Percentiles rank a stretch among this genome's conserved stretches.
These are phyloP conservation scores for Fusarium hostae DNA, from an alignment of 2,329 filamentous ascomycete genomes.

Conservation along the genomic window DNA sequence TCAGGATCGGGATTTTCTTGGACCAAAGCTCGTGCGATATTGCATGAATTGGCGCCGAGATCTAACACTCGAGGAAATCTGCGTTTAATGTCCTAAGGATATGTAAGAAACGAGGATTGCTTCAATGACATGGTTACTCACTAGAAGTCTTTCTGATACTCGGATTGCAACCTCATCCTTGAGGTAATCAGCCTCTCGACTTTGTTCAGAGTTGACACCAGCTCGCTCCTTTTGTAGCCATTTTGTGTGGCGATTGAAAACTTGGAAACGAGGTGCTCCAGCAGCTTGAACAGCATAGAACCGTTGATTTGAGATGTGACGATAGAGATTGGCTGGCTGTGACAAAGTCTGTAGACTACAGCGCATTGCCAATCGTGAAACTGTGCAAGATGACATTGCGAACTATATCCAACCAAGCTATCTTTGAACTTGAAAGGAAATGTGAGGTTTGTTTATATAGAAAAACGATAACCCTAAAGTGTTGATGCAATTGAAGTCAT, in stretches of 20 bases:
- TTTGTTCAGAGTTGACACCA: slow-evolving; percentile 73
- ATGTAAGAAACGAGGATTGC: slow-evolving; percentile 22
- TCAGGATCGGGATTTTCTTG: slow-evolving; percentile 73
- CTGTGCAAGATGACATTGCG: slow-evolving; percentile 49
- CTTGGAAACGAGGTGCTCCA: slow-evolving; percentile 81
- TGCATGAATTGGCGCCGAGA: slow-evolving; percentile 94
- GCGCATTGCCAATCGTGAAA: slow-evolving; percentile 42
- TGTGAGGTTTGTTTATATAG: slow-evolving; percentile 6
- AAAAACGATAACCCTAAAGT: slow-evolving; percentile 11
- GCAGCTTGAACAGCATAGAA: slow-evolving; percentile 82
- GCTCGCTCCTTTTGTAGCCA: slow-evolving; percentile 92
- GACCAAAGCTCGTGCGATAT: slow-evolving; percentile 85
- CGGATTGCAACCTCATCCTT: slow-evolving; percentile 90
- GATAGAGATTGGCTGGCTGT: slow-evolving; percentile 24
- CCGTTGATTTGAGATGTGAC: slow-evolving; percentile 52
- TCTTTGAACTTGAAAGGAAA: slow-evolving; percentile 3
- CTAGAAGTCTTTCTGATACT: slow-evolving; percentile 85
- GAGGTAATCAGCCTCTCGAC: slow-evolving; percentile 88
- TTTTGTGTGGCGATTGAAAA: slow-evolving; percentile 91
- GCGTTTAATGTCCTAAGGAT: slow-evolving; percentile 85
- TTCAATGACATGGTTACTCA: slow-evolving; percentile 51
- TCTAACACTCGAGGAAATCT: slow-evolving; percentile 87
- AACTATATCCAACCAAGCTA: slow-evolving; percentile 23
- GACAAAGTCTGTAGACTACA: slow-evolving; percentile 40
- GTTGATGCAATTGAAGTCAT: slow-evolving; percentile 43